Evolutionary conservation across 2,329 filamentous ascomycete species (phyloP), one percentile per base, ranked within the genome.

Genomic region (Sclerotinia minor): DNA sequence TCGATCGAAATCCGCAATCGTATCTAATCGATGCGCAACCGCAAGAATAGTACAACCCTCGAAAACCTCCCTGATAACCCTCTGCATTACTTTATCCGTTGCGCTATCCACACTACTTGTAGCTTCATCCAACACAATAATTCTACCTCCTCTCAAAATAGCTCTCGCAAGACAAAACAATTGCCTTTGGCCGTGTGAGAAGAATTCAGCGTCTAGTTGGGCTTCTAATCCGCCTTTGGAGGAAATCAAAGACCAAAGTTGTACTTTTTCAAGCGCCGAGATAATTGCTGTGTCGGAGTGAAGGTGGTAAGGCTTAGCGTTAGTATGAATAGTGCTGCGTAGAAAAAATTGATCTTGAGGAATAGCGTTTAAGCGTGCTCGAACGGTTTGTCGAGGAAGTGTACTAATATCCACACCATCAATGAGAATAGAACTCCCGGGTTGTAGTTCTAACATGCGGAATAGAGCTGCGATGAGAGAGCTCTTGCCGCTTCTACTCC

Each of bases 181-280:
- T 73, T 85, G 84, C 55, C 77, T 75, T 70, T 86, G 80, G 1
- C 83, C 83, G 54, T 82, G 79, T 0, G 81, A 83, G 78, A 98
- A 94, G 0, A 93, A 96, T 8, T 83, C 80, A 1, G 81, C 77
- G n/a, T 80, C 79, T 70, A 89, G 80, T 2, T 69, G 55, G 2
- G 69, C 67, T 19, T 74, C 71, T 4, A 75, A 64, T 2, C 72
- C 72, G 21, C 74, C 74, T 49, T 71, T 73, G 1, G 41, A 64
- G 5, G 21, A 32, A 15, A 75, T 67, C 3, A 72, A 21, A 13
- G 68, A 58, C 71, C 71, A 72, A 5, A 76, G 69, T 26, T 81
- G 78, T 0, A 84, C 81, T 54, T 79, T 79, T 13, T 78, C 73
- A 5, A 88, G 75, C 0, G 81, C 83, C 15, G 76, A 70, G 47